Evolutionary conservation across 2,329 filamentous ascomycete genomes (phyloP).

Genomic region (Aspergillus sp.): DNA sequence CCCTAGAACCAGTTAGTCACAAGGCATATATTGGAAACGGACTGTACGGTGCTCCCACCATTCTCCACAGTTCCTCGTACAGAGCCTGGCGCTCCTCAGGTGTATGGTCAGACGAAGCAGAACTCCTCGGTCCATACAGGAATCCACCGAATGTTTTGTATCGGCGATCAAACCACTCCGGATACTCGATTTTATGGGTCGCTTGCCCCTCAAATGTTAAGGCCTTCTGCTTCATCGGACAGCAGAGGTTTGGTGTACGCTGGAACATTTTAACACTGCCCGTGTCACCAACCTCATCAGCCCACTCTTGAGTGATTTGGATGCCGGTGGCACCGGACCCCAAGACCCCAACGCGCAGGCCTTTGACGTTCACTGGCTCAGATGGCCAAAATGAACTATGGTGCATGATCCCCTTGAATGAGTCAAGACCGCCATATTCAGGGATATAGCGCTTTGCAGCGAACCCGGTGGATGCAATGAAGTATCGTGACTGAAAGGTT

Average conservation of each 20-base stretch:
- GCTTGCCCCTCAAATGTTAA: slow-evolving; percentile 40
- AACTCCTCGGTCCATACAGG: slow-evolving; percentile 46
- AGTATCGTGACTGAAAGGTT: slow-evolving; percentile 41
- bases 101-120: slow-evolving; percentile 53
- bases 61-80: slow-evolving; percentile 51
- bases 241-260: slow-evolving; percentile 24
- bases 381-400: slow-evolving; percentile 53
- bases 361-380: slow-evolving; percentile 18
- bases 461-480: slow-evolving; percentile 50
- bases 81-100: slow-evolving; percentile 49
- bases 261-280: slow-evolving; percentile 21
- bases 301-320: slow-evolving; percentile 29
- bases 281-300: not conserved
- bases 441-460: slow-evolving; percentile 46
- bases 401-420: slow-evolving; percentile 53
- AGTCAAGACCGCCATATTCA: slow-evolving; percentile 32
- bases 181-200: slow-evolving; percentile 52
- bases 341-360: slow-evolving; percentile 43
- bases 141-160: slow-evolving; percentile 23
- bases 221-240: slow-evolving; percentile 29
- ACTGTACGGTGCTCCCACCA: no score
- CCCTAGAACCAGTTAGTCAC: slow-evolving; percentile 31
- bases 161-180: slow-evolving; percentile 53
- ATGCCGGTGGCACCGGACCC: slow-evolving; percentile 45
- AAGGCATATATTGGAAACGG: no score